Evolutionary conservation across 139 green algal genomes (phyloP).

Genomic region (Nannochloris sp.): DNA sequence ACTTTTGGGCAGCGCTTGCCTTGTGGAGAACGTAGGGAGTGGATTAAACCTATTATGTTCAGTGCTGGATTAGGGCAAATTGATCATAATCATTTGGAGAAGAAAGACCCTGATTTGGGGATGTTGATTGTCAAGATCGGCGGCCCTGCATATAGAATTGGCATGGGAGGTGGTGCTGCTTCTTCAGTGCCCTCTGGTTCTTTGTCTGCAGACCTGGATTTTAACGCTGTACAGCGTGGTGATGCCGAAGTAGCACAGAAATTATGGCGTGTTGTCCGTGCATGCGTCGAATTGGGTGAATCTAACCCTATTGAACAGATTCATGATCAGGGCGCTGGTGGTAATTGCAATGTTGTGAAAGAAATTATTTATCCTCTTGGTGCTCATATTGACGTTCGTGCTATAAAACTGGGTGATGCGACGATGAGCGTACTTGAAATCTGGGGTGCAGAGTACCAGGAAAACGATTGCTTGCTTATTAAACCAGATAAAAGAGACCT

Average conservation of each 20-base stretch:
- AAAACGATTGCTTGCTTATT: constrained; percentile 95
- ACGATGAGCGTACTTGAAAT: constrained; percentile 99
- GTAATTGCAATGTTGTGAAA: constrained; percentile 99
- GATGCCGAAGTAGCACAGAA: constrained; percentile 98
- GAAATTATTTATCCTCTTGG: constrained; percentile 99
- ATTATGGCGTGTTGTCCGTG: constrained; percentile 95
- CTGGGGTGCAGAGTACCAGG: constrained; percentile 99
- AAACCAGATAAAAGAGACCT: constrained; percentile 56
- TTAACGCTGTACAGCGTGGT: constrained; percentile 95
- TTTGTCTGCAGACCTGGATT: constrained; percentile 91
- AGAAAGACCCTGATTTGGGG: constrained; percentile 67
- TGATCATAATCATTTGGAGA: constrained; percentile 72
- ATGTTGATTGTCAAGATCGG: constrained; percentile 99
- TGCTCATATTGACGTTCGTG: constrained; percentile 88
- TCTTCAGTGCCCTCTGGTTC: constrained; percentile 65
- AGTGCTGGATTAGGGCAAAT: constrained; percentile 88
- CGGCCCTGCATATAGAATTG: constrained; percentile 96
- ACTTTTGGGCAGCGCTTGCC: constrained; percentile 87
- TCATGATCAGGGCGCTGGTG: constrained; percentile 88
- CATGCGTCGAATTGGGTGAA: constrained; percentile 91
- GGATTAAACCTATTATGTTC: constrained; percentile 99
- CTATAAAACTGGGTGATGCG: constrained; percentile 84
- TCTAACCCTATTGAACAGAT: constrained; percentile 92
- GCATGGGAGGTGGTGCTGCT: constrained; percentile 95
- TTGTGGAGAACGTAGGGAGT: constrained; percentile 87